phyloP scores from a whole-genome alignment of 2,329 filamentous ascomycete genomes.

The Cryphonectria nitschkei region DNA sequence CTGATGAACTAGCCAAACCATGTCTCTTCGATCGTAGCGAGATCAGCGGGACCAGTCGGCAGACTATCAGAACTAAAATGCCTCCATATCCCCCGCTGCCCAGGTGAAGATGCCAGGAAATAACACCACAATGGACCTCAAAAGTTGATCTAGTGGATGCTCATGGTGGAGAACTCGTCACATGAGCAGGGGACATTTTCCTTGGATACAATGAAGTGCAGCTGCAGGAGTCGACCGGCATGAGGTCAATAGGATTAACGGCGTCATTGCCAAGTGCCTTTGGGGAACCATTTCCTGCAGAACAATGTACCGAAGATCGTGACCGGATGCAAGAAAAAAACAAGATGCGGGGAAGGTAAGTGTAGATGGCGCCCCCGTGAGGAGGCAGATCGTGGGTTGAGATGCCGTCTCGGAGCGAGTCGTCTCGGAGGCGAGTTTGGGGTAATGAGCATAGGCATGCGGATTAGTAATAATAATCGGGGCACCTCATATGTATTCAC shows the following conservation, averaged over 20 bases:
- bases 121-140: not conserved
- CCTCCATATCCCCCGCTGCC: not conserved
- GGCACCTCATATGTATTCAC: not conserved
- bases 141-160: constrained; percentile 1
- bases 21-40: not conserved
- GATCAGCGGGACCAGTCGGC: not conserved
- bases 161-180: constrained; percentile 6
- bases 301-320: not conserved
- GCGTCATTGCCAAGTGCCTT: constrained; percentile 7
- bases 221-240: not conserved
- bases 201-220: not conserved
- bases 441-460: not conserved
- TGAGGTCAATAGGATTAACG: not conserved
- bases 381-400: not conserved
- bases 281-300: not conserved
- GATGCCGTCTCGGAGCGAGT: not conserved
- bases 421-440: constrained; percentile 4
- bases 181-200: constrained; percentile 1
- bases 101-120: not conserved
- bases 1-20: not conserved
- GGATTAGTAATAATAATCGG: not conserved
- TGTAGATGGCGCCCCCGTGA: not conserved
- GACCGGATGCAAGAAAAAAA: not conserved
- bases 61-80: not conserved
- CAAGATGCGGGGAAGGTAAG: not conserved